Percentiles rank a stretch among this genome's conserved stretches.
Evolutionary conservation across 164 flowering plant genomes (phyloP).

Genomic region (Platanus orientalis): DNA sequence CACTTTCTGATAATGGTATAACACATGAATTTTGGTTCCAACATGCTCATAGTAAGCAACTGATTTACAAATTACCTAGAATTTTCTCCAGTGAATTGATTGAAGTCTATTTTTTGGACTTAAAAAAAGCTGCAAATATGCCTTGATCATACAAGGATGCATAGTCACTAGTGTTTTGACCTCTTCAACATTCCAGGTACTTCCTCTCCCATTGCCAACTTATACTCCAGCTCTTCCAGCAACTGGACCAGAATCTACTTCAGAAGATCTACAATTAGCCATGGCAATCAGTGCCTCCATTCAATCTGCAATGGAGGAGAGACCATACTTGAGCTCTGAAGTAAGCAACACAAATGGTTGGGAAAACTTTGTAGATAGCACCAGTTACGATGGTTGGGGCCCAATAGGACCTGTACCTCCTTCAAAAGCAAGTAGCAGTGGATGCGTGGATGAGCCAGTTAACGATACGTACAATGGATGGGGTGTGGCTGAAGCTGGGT

Average conservation of each 20-base stretch:
- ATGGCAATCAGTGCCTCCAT: constrained; percentile 74
- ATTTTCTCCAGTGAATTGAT: too few species aligned
- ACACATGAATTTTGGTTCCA: neutral
- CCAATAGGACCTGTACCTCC: constrained; percentile 20
- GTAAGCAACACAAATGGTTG: constrained; percentile 34
- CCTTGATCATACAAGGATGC: too few species aligned
- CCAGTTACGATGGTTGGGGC: constrained; percentile 24
- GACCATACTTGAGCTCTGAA: constrained; percentile 23
- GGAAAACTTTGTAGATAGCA: constrained; percentile 7
- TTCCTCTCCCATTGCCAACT: constrained; percentile 33
- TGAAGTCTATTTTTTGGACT: too few species aligned
- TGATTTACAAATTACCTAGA: too few species aligned
- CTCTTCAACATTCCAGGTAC: constrained; percentile 32
- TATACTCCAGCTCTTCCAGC: constrained; percentile 31
- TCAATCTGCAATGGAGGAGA: constrained; percentile 46
- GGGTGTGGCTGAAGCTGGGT: constrained; percentile 28
- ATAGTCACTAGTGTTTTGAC: neutral
- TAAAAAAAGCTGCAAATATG: too few species aligned
- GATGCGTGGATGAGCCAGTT: constrained; percentile 21
- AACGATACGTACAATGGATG: constrained; percentile 13
- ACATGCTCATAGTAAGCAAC: neutral
- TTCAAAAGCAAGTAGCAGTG: constrained; percentile 26
- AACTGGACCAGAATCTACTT: constrained; percentile 35
- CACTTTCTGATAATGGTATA: neutral
- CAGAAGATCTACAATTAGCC: constrained; percentile 59